Conservation (phyloP, 2,329 filamentous ascomycete species). For the Lachnellula arida region DNA sequence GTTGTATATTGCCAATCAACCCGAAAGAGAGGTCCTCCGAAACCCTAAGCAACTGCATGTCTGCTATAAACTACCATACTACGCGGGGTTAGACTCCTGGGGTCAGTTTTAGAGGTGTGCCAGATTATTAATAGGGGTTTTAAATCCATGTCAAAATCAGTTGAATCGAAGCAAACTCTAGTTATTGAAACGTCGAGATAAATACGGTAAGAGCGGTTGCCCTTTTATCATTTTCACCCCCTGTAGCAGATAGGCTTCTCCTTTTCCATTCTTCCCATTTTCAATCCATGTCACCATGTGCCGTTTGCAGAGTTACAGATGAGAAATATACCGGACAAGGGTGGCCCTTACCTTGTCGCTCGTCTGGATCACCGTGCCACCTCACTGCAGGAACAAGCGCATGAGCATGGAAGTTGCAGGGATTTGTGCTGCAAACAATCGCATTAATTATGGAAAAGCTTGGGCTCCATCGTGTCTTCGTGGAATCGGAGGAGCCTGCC, state of each 20-base stretch:
- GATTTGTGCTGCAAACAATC: background rate
- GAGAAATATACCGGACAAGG: constrained; percentile 21
- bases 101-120: no score
- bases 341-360: background rate
- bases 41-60: no score
- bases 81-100: no score
- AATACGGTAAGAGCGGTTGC: no score
- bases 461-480: background rate
- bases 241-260: background rate
- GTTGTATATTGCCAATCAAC: no score
- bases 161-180: no score
- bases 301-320: constrained; percentile 12
- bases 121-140: no score
- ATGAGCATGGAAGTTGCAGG: constrained; percentile 1
- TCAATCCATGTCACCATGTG: constrained; percentile 13
- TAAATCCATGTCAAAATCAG: no score
- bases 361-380: constrained; percentile 24
- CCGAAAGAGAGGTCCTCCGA: no score
- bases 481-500: background rate
- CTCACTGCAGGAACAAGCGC: constrained; percentile 30
- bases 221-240: no score
- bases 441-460: background rate
- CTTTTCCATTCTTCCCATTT: background rate
- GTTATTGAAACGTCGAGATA: no score
- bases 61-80: no score